Evolutionary conservation across 2,329 filamentous ascomycete genomes (phyloP), one percentile per base, ranked within the genome.

Genomic region (Diaporthe sp.): DNA sequence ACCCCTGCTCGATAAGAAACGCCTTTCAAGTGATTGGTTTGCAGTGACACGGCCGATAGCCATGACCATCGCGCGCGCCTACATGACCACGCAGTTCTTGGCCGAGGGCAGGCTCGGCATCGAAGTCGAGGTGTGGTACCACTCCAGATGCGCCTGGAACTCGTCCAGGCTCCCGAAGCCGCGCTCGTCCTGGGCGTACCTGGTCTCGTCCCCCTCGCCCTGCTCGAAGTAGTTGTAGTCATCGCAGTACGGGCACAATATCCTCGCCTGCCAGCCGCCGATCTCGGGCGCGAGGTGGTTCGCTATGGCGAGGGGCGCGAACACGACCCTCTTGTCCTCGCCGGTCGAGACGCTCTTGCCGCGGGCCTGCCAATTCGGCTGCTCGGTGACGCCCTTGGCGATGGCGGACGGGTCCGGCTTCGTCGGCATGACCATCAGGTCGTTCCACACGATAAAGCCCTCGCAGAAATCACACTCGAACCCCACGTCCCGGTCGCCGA

Each of bases 381-480:
- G 80, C 37, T 74, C 70, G 56, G 63, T 73, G 75, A 77, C 74
- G 35, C 77, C 76, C 70, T 78, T 70, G 81, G 81, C 55, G n/a
- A 65, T 30, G 32, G 72, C 72, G 15, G 69, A 35, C 35, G 80
- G 80, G 12, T 82, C 79, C 47, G 88, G 82, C 71, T 83, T 81
- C 2, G 86, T 86, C 8, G 89, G 89, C 82, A 91, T 87, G 65
- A 81, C 83, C 76, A 86, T 84, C 42, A 91, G 77, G 78, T 92
- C 88, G 73, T 88, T 85, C 90, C 90, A 91, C 30, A 91, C 81
- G 32, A 91, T 82, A 78, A 89, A 88, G 2, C 90, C 90, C 78
- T 91, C 89, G 81, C 90, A 91, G 78, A 88, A 91, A 81, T 92
- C 89, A 82, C 90, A 92, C 10, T 90, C 84, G 77, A 91, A 91